Conservation (phyloP, 2,329 filamentous ascomycete genomes). For the Malbranchea zuffiana region DNA sequence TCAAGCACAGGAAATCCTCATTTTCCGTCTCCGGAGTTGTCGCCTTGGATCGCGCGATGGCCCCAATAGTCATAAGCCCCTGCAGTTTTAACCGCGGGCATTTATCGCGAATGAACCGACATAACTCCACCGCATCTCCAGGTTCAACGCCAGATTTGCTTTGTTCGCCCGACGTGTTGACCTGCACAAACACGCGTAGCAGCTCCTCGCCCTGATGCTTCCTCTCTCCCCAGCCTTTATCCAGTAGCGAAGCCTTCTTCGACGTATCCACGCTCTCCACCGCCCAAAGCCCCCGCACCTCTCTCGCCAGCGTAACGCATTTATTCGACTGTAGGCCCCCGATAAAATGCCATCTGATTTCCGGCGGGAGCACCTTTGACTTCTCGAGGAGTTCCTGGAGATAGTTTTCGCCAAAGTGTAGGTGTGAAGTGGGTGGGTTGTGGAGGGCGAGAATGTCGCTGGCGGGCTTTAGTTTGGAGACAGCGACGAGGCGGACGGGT, state of each 20-base stretch:
- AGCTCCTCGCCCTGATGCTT: conserved; percentile 27
- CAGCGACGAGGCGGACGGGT: conserved; percentile 64
- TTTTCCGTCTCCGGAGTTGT: conserved; percentile 70
- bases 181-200: conserved; percentile 74
- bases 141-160: conserved; percentile 75
- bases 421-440: conserved; percentile 46
- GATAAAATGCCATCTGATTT: conserved; percentile 91
- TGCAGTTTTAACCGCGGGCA: conserved; percentile 65
- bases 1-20: conserved; percentile 69
- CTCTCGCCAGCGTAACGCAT: conserved; percentile 70
- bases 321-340: conserved; percentile 89
- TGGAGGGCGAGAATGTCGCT: conserved; percentile 83
- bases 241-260: conserved; percentile 77
- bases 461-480: conserved; percentile 91
- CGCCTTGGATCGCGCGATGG: conserved; percentile 72
- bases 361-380: conserved; percentile 59
- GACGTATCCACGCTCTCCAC: conserved; percentile 79
- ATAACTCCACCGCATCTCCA: conserved; percentile 51
- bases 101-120: conserved; percentile 55
- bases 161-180: conserved; percentile 87
- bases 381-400: conserved; percentile 82
- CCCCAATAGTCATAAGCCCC: conserved; percentile 94
- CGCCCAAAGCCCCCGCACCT: conserved; percentile 79
- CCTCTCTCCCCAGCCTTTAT: conserved; percentile 58
- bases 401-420: conserved; percentile 96